Conservation (phyloP, 352 stramenopile species). For the Pythium dissotocum region DNA sequence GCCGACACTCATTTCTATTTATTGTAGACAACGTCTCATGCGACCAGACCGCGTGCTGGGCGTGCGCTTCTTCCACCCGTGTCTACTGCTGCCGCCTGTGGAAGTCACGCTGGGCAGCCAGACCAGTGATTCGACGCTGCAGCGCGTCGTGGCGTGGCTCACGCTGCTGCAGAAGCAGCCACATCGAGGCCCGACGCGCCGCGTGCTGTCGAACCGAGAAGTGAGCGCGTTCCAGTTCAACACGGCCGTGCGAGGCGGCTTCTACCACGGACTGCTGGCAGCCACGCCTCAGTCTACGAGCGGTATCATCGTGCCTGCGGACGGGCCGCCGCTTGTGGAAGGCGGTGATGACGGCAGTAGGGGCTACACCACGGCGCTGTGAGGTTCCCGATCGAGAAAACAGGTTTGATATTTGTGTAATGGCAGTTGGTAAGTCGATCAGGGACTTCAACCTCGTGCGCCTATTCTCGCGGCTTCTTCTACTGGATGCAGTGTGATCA, state of each 20-base stretch:
- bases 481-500: too few relatives aligned
- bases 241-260: slow-evolving; percentile 50
- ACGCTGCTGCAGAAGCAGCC: slow-evolving; percentile 55
- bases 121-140: slow-evolving; percentile 44
- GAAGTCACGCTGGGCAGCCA: slow-evolving; percentile 48
- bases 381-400: background rate
- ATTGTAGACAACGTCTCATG: slow-evolving; percentile 35
- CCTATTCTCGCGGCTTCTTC: too few relatives aligned
- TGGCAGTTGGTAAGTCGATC: too few relatives aligned
- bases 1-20: background rate
- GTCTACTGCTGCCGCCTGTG: slow-evolving; percentile 60
- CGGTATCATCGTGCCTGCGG: slow-evolving; percentile 45
- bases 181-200: slow-evolving; percentile 61
- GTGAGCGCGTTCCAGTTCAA: slow-evolving; percentile 67
- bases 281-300: slow-evolving; percentile 40
- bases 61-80: slow-evolving; percentile 76
- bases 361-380: slow-evolving; percentile 42
- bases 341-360: slow-evolving; percentile 24
- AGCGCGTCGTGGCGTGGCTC: slow-evolving; percentile 49
- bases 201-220: slow-evolving; percentile 56
- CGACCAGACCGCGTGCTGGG: slow-evolving; percentile 58
- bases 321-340: slow-evolving; percentile 41
- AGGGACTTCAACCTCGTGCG: too few relatives aligned
- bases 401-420: background rate
- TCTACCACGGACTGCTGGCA: slow-evolving; percentile 66